Evolutionary conservation across 805 yeast species (phyloP), one percentile per base, ranked within the genome.

Genomic region (Yarrowia sp.): DNA sequence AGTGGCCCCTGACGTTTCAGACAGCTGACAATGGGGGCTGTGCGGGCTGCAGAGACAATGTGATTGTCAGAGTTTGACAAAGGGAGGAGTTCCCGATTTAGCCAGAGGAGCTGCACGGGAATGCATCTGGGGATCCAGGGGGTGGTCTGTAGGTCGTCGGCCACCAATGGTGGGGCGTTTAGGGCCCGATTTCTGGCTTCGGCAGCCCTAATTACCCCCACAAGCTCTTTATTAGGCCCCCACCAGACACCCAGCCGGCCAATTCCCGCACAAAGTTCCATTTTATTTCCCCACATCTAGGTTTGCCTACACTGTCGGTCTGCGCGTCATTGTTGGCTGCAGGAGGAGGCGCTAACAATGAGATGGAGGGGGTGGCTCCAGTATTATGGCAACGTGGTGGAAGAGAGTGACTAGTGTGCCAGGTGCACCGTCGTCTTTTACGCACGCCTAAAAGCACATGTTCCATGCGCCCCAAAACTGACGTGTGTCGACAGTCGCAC

Each of bases 61-160:
- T 9, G 34, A 55, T 55, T 55, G 61, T 55, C 38, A 39, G 46
- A 53, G 60, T 39, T 55, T 53, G 44, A 55, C 38, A 52, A 52
- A 38, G 58, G 42, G 30, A 4, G n/a, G 14, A 12, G 40, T 2
- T 24, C 17, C 34, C 50, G 50, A 46, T 46, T 24, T 44, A 20
- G 38, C 17, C 19, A n/a, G 38, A 30, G 52, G 36, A 47, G 52
- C 19, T 52, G 43, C 43, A 52, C 30, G 58, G 33, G 43, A 49
- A 49, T 33, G 39, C 55, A 44, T 3, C 3, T 9, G 46, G 13
- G 10, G 9, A 33, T 33, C 36, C 36, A 33, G 36, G 46, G 24
- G 20, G 43, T 40, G 42, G 15, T 39, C 30, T 3, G 5, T 5
- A 24, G 5, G 5, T 24, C 30, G 30, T 3, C 30, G 15, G 15